Base-by-base conservation (phyloP, 345 rosid genomes). In the Tarenaya hassleriana region DNA sequence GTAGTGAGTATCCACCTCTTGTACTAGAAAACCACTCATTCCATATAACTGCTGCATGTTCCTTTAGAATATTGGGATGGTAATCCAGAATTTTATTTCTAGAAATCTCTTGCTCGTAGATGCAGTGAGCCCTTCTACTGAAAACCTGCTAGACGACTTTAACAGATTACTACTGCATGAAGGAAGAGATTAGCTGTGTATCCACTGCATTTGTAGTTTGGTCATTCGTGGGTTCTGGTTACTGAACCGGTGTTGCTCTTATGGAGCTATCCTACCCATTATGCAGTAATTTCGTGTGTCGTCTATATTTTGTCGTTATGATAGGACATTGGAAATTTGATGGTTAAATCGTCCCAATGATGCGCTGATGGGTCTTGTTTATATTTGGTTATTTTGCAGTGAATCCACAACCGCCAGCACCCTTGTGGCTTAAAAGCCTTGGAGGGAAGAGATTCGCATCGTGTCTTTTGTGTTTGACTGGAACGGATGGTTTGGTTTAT, bases 341-440 rank as follows among this genome's bases (percentile, higher is more conserved):
- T 31, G 8, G 1, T 14, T 27, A 3, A 1, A 5, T 10, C n/a
- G 21, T 24, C 3, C 20, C 27, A 7, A 9, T 5, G 8, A 31
- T 17, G 1, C 17, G 17, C 41, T 16, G 4, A 24, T 3, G 4
- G 8, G 7, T 11, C 14, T 41, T 37, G 0, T 7, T 14, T n/a
- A 11, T 37, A 38, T 60, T 33, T 3, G 24, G 0, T 14, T 49
- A 7, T 54, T 58, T 17, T 61, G 75, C 82, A 79, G 85, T n/a
- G 85, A 79, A 34, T 79, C 85, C 16, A 76, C 82, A 16, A 79
- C 85, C 13, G 85, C 85, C 24, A 79, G 85, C 72, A 79, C 85
- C 12, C 77, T 79, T 19, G 85, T 79, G 27, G 85, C 85, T 4
- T 79, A 74, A 71, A 24, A 24, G 29, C 5, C 5, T 24, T 24